Conservation (phyloP, 2,329 filamentous ascomycete species). For the Pyrenophora tritici-repentis region DNA sequence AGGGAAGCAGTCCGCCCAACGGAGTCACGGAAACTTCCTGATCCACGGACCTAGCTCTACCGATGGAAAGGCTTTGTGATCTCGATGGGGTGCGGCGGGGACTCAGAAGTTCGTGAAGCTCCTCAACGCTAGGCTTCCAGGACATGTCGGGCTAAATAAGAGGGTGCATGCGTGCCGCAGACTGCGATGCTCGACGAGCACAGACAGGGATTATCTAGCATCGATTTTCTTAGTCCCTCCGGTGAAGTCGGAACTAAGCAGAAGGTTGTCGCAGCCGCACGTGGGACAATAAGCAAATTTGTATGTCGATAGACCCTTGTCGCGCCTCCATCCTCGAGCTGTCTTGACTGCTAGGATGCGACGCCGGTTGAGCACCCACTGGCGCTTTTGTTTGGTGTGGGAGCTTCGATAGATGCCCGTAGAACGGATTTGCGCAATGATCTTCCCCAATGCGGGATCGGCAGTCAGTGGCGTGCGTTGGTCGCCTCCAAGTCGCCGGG, state of each 20-base stretch:
- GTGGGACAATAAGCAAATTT: constrained; percentile 24
- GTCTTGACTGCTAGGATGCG: constrained; percentile 19
- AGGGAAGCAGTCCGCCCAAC: constrained; percentile 3
- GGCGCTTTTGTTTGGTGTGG: constrained; percentile 35
- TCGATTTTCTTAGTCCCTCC: constrained; percentile 29
- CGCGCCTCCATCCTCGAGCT: constrained; percentile 24
- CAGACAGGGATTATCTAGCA: constrained; percentile 17
- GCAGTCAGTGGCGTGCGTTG: constrained; percentile 30
- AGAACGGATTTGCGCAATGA: constrained; percentile 22
- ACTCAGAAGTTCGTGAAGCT: constrained; percentile 22
- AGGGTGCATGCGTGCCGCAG: constrained; percentile 19
- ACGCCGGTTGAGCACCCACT: constrained; percentile 22
- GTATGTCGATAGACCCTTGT: constrained; percentile 5
- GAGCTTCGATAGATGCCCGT: constrained; percentile 23
- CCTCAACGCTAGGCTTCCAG: constrained; percentile 19
- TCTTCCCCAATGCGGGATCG: constrained; percentile 17
- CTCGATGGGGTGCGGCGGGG: constrained; percentile 25
- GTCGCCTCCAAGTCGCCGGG: constrained; percentile 20
- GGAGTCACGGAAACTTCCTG: constrained; percentile 5
- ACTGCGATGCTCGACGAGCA: constrained; percentile 18
- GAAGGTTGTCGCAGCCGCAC: constrained; percentile 11
- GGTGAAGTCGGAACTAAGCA: constrained; percentile 11
- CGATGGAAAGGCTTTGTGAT: background rate
- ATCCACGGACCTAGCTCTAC: background rate
- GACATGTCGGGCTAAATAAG: constrained; percentile 29